These are phyloP conservation scores for Botrytis fragariae DNA, from an alignment of 2,329 filamentous ascomycete genomes.

Conservation along the genomic window DNA sequence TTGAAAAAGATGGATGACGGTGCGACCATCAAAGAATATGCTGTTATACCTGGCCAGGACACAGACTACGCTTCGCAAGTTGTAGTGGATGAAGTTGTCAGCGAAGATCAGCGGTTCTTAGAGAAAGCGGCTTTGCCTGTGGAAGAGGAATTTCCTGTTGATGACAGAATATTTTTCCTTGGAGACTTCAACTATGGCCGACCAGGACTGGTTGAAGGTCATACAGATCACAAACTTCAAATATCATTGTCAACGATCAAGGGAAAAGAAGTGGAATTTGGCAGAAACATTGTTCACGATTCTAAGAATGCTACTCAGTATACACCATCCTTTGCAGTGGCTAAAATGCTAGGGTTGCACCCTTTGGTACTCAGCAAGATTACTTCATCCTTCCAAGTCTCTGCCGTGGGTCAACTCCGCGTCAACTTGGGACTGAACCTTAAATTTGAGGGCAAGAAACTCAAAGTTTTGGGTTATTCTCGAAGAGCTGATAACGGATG, in stretches of 20 bases:
- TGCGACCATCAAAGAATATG: slow-evolving; percentile 90
- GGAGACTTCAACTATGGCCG: slow-evolving; percentile 91
- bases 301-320: slow-evolving; percentile 74
- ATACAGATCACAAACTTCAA: slow-evolving; percentile 71
- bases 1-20: slow-evolving; percentile 87
- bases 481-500: slow-evolving; percentile 82
- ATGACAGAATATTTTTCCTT: slow-evolving; percentile 84
- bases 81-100: slow-evolving; percentile 84
- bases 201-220: slow-evolving; percentile 77
- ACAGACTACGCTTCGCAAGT: slow-evolving; percentile 89
- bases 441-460: slow-evolving; percentile 93
- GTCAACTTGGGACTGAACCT: slow-evolving; percentile 92
- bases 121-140: slow-evolving; percentile 85
- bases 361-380: slow-evolving; percentile 91
- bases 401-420: slow-evolving; percentile 69
- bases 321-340: slow-evolving; percentile 83
- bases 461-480: slow-evolving; percentile 94
- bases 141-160: slow-evolving; percentile 84
- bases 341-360: slow-evolving; percentile 76
- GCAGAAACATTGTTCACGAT: slow-evolving; percentile 66
- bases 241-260: slow-evolving; percentile 73
- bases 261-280: slow-evolving; percentile 77
- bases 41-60: slow-evolving; percentile 78
- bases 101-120: slow-evolving; percentile 89
- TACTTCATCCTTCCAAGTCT: slow-evolving; percentile 88